Conservation (phyloP, 148 eudicot species). For the Nepenthes gracilis region DNA sequence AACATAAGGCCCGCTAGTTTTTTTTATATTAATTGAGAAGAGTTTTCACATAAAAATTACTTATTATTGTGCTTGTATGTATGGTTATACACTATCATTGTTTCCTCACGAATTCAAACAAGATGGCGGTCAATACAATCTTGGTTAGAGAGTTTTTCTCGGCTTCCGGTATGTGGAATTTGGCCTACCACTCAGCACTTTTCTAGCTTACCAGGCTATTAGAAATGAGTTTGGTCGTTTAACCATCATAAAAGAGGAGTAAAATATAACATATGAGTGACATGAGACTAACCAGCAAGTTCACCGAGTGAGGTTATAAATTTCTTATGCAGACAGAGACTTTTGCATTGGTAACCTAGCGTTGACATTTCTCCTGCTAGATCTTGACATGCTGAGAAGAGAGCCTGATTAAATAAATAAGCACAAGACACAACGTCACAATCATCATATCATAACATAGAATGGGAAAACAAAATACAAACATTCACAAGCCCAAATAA, state of each 20-base stretch:
- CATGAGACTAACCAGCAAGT: constrained; percentile 37
- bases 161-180: too few species aligned
- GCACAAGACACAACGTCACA: background rate
- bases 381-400: constrained; percentile 59
- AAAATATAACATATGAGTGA: too few species aligned
- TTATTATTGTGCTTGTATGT: too few species aligned
- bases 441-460: background rate
- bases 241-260: background rate
- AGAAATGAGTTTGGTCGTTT: background rate
- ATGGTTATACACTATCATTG: too few species aligned
- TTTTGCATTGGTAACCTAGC: constrained; percentile 22
- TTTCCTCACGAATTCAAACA: too few species aligned
- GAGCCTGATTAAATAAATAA: constrained; percentile 36
- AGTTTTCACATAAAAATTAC: too few species aligned
- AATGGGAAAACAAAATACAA: constrained; percentile 1
- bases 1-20: too few species aligned
- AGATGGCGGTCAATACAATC: too few species aligned
- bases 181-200: too few species aligned
- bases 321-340: constrained; percentile 40
- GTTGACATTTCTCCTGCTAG: constrained; percentile 29
- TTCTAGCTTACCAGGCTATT: too few species aligned
- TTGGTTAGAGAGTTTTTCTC: too few species aligned
- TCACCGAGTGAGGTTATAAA: constrained; percentile 43
- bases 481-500: background rate
- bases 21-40: too few species aligned